Conservation (phyloP, 176 grass and related monocot species). For the Carex pumila region DNA sequence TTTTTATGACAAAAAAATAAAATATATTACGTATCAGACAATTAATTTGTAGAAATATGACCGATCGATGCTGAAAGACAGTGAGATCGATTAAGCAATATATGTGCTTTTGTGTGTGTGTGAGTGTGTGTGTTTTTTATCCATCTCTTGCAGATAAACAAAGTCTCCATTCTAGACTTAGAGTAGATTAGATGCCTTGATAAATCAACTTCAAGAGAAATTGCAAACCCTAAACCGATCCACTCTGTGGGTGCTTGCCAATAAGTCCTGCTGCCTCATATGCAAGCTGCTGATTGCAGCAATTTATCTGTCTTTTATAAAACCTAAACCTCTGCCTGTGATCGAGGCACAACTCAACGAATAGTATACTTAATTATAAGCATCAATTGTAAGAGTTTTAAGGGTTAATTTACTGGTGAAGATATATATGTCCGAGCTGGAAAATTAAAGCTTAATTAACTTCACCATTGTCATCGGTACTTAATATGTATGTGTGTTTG, state of each 20-base stretch:
- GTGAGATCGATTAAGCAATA: neutral
- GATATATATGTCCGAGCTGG: constrained; percentile 45
- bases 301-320: neutral
- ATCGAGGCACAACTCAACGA: constrained; percentile 47
- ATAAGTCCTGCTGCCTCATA: neutral
- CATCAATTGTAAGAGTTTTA: constrained; percentile 42
- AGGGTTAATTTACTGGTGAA: constrained; percentile 51
- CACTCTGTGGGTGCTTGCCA: constrained; percentile 38
- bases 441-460: constrained; percentile 24
- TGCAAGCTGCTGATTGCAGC: neutral
- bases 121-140: too few relatives aligned
- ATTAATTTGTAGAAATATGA: neutral
- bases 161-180: constrained; percentile 36
- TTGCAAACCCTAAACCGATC: constrained; percentile 34
- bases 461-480: neutral
- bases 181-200: constrained; percentile 53
- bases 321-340: constrained; percentile 25
- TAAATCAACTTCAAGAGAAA: constrained; percentile 56
- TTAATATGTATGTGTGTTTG: neutral
- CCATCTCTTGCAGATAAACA: constrained; percentile 47
- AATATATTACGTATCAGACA: too few relatives aligned
- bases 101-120: neutral
- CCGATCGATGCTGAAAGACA: neutral
- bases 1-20: too few relatives aligned
- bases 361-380: constrained; percentile 39